Conservation (phyloP, 2,329 filamentous ascomycete genomes). For the Hypoxylon sp. region DNA sequence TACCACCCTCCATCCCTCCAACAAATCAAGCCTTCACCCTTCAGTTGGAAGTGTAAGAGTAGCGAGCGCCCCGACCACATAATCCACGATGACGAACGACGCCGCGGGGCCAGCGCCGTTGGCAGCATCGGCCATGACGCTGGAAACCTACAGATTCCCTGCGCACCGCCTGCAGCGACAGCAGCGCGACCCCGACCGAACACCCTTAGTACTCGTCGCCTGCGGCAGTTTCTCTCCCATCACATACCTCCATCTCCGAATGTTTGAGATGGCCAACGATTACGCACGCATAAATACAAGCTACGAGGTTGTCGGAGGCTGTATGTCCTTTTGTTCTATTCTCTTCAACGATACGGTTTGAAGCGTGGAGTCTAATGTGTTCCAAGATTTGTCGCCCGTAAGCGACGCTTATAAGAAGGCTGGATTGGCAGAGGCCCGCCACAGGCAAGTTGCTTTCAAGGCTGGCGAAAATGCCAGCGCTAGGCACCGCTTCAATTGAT, state of each 20-base stretch:
- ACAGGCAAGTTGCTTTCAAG: slow-evolving; percentile 63
- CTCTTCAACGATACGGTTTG: not conserved
- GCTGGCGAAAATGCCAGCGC: not conserved
- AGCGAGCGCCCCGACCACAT: slow-evolving; percentile 2
- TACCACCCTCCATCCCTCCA: not conserved
- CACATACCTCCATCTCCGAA: slow-evolving; percentile 82
- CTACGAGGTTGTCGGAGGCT: slow-evolving; percentile 89
- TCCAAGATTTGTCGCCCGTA: slow-evolving; percentile 76
- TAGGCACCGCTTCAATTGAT: slow-evolving; percentile 13
- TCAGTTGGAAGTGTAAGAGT: slow-evolving; percentile 6
- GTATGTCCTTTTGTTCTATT: slow-evolving; percentile 20
- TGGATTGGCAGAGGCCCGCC: slow-evolving; percentile 78
- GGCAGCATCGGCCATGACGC: slow-evolving; percentile 50
- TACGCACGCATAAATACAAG: slow-evolving; percentile 80
- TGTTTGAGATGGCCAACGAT: slow-evolving; percentile 90
- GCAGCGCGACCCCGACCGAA: slow-evolving; percentile 68
- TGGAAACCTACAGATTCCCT: slow-evolving; percentile 70
- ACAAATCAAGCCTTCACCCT: not conserved
- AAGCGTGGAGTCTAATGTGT: slow-evolving; percentile 4
- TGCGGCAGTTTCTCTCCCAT: slow-evolving; percentile 81
- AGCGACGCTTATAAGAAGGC: slow-evolving; percentile 79
- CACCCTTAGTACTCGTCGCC: slow-evolving; percentile 75
- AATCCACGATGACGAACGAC: slow-evolving; percentile 37
- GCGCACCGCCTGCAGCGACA: slow-evolving; percentile 68
- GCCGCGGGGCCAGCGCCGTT: slow-evolving; percentile 34